These are phyloP conservation scores for Gorgonomyces haynaldii DNA, from an alignment of 192 early-diverging fungal species.

Conservation along the genomic window DNA sequence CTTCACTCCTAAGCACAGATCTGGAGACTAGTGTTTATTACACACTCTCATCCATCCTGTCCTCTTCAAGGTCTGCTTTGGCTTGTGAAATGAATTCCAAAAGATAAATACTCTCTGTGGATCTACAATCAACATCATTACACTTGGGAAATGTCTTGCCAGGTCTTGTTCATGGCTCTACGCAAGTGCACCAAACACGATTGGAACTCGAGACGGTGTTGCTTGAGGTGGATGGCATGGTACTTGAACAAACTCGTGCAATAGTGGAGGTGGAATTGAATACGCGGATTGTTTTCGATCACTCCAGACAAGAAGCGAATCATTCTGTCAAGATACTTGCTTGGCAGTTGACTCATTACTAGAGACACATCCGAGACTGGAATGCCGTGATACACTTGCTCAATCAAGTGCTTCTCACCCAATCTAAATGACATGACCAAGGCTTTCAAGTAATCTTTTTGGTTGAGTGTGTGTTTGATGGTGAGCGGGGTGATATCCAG, in stretches of 20 bases:
- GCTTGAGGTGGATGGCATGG: conserved; percentile 50
- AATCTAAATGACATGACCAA: conserved; percentile 89
- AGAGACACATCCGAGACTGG: conserved; percentile 59
- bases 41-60: too few relatives aligned
- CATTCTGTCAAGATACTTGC: conserved; percentile 75
- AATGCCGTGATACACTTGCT: conserved; percentile 66
- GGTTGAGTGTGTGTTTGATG: conserved; percentile 60
- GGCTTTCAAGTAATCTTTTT: conserved; percentile 72
- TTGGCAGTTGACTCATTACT: conserved; percentile 69
- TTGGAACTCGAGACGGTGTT: too few relatives aligned
- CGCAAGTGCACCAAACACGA: too few relatives aligned
- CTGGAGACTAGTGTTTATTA: too few relatives aligned
- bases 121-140: neutral
- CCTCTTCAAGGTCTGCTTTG: too few relatives aligned
- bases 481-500: conserved; percentile 88
- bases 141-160: too few relatives aligned
- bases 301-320: conserved; percentile 69
- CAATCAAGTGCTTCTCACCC: conserved; percentile 70
- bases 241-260: conserved; percentile 55
- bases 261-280: conserved; percentile 88
- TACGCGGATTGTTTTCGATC: conserved; percentile 67
- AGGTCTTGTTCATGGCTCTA: too few relatives aligned
- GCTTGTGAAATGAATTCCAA: too few relatives aligned
- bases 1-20: too few relatives aligned
- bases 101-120: conserved; percentile 5